phyloP scores from a whole-genome alignment of 2,329 filamentous ascomycete species.

The Diaporthe sp. region DNA sequence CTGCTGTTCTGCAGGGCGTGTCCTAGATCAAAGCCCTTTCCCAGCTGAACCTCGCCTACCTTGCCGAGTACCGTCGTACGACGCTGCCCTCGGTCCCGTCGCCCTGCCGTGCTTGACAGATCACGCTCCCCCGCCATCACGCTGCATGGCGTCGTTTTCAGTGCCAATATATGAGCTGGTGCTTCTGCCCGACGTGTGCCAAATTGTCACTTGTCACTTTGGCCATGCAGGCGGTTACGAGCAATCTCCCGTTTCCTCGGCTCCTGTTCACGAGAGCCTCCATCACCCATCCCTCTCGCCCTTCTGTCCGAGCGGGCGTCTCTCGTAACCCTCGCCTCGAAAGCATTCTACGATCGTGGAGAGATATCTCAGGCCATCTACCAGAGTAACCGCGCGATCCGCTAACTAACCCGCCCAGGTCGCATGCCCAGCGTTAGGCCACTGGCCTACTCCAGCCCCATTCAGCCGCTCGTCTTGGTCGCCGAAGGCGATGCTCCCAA shows the following conservation, averaged over 20 bases:
- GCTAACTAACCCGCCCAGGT: not conserved
- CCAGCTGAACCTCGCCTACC: constrained; percentile 1
- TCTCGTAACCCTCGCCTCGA: not conserved
- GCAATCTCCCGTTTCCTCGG: not conserved
- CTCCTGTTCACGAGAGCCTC: not conserved
- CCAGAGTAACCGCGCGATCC: not conserved
- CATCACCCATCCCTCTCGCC: not conserved
- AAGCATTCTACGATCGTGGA: not conserved
- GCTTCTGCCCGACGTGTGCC: not conserved
- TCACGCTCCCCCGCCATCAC: constrained; percentile 23
- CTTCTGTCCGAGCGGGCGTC: not conserved
- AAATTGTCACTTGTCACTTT: not conserved
- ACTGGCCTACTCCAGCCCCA: not conserved
- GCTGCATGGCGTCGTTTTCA: constrained; percentile 18
- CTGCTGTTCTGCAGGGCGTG: not conserved
- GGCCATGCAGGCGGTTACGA: constrained; percentile 10
- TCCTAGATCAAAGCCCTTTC: not conserved
- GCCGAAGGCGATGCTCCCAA: constrained; percentile 17
- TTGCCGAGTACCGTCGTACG: not conserved
- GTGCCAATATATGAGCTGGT: constrained; percentile 23
- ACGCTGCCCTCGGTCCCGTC: not conserved
- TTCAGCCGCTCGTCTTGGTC: constrained; percentile 15
- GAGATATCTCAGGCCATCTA: not conserved
- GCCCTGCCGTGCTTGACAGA: constrained; percentile 1
- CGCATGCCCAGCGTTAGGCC: not conserved